A percentile compares a stretch with the other conserved stretches of the same genome.
phyloP scores from a whole-genome alignment of 2,329 filamentous ascomycete genomes.

The Dactylellina haptotyla region DNA sequence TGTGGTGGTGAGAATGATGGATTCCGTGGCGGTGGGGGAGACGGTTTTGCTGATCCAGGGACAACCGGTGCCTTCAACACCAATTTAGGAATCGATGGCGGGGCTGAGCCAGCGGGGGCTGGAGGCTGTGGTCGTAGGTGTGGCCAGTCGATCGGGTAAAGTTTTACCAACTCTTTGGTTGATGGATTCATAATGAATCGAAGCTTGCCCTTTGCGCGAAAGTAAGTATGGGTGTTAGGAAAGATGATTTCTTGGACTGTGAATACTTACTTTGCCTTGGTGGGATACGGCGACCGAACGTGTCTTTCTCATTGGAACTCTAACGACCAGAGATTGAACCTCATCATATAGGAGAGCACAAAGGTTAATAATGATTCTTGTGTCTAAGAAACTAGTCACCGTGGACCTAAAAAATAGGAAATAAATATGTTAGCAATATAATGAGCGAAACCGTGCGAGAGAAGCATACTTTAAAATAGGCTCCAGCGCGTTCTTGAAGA shows the following conservation, averaged over 20 bases:
- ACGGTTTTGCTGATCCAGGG: slow-evolving; percentile 24
- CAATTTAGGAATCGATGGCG: slow-evolving; percentile 24
- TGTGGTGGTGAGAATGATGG: slow-evolving; percentile 33
- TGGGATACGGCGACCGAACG: slow-evolving; percentile 64
- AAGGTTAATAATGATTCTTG: slow-evolving; percentile 66
- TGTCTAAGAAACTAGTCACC: slow-evolving; percentile 65
- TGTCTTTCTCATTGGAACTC: slow-evolving; percentile 62
- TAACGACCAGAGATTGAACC: slow-evolving; percentile 64
- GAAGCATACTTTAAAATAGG: slow-evolving; percentile 62
- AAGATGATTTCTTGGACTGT: background rate
- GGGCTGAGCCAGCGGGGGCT: slow-evolving; percentile 23
- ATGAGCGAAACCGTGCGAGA: background rate
- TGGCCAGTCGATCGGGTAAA: slow-evolving; percentile 45
- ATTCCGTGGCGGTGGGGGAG: slow-evolving; percentile 16
- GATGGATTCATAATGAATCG: slow-evolving; percentile 55
- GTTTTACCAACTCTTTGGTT: slow-evolving; percentile 29
- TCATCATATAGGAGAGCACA: slow-evolving; percentile 66
- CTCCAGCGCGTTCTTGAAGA: slow-evolving; percentile 66
- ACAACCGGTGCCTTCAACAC: slow-evolving; percentile 28
- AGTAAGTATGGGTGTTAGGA: slow-evolving; percentile 23
- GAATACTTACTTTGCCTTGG: slow-evolving; percentile 60
- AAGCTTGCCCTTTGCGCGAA: slow-evolving; percentile 54
- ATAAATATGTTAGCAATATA: slow-evolving; percentile 14
- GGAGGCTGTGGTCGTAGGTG: slow-evolving; percentile 27
- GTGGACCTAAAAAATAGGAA: slow-evolving; percentile 60